Evolutionary conservation across 2,329 filamentous ascomycete genomes (phyloP).

Genomic region (Fusarium pilosicola): DNA sequence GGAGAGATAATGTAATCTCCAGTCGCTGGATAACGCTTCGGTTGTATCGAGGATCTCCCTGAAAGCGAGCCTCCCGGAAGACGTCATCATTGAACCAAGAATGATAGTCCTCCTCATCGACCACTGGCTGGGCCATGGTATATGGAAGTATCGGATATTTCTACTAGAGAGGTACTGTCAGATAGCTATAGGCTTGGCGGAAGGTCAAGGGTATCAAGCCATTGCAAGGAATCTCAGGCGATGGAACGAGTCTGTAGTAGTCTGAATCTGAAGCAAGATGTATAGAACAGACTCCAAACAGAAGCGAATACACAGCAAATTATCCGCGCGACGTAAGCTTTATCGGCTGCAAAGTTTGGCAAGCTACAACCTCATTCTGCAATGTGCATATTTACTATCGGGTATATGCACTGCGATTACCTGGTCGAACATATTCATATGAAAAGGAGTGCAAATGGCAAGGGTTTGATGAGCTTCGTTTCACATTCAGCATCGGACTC

Average conservation of each 20-base stretch:
- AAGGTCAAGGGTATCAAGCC: too few relatives aligned
- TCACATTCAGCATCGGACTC: background rate
- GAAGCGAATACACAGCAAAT: too few relatives aligned
- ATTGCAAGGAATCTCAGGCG: too few relatives aligned
- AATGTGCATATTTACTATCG: too few relatives aligned
- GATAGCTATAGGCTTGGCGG: too few relatives aligned
- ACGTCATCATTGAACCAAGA: background rate
- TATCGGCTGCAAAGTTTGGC: too few relatives aligned
- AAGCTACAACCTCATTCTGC: too few relatives aligned
- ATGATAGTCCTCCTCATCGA: background rate
- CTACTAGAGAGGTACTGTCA: too few relatives aligned
- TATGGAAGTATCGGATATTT: background rate
- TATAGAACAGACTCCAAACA: too few relatives aligned
- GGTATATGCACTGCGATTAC: background rate
- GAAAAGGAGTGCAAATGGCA: background rate
- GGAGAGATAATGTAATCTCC: background rate
- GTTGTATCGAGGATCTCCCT: background rate
- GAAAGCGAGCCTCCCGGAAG: background rate
- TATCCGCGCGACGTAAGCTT: too few relatives aligned
- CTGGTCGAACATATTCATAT: background rate
- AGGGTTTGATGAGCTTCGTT: background rate
- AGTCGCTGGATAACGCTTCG: background rate
- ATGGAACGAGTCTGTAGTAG: too few relatives aligned
- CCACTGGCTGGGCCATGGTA: background rate
- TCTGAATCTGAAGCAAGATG: too few relatives aligned